These are phyloP conservation scores for Colletotrichum australisinense DNA, from an alignment of 2,329 filamentous ascomycete genomes.

Conservation along the genomic window DNA sequence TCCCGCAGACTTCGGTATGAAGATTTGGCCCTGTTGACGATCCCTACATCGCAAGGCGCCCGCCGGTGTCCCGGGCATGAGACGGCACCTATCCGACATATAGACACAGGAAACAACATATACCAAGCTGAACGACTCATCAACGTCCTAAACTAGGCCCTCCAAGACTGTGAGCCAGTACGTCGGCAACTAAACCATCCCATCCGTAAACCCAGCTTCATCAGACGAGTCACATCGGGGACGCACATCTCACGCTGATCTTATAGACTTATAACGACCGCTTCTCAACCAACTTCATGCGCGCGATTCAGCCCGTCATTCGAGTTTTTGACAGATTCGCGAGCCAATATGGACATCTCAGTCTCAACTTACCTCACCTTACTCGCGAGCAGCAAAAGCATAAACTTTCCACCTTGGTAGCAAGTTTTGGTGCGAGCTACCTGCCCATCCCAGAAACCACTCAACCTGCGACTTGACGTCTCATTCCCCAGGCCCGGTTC, in stretches of 20 bases:
- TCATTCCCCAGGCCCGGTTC: not conserved
- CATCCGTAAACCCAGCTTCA: not conserved
- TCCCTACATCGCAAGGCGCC: not conserved
- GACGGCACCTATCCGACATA: not conserved
- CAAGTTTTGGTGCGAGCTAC: too few relatives aligned
- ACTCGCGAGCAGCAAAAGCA: not conserved
- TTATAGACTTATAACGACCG: not conserved
- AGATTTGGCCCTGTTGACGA: not conserved
- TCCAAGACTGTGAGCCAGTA: too few relatives aligned
- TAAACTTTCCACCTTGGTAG: not conserved
- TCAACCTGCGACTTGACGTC: not conserved
- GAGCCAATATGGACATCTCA: not conserved
- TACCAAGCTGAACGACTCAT: not conserved
- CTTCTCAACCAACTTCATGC: not conserved
- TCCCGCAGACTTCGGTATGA: not conserved
- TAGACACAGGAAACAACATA: not conserved
- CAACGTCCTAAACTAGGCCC: not conserved
- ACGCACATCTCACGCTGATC: not conserved
- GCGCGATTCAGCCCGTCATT: constrained; percentile 1
- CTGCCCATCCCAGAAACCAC: not conserved
- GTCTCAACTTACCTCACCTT: not conserved
- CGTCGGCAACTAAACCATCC: not conserved
- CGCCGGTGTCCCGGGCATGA: not conserved
- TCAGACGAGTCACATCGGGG: not conserved
- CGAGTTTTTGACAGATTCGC: not conserved